These are phyloP conservation scores for Acanthamoeba castellanii DNA, from an alignment of 208 protist species.

Conservation along the genomic window DNA sequence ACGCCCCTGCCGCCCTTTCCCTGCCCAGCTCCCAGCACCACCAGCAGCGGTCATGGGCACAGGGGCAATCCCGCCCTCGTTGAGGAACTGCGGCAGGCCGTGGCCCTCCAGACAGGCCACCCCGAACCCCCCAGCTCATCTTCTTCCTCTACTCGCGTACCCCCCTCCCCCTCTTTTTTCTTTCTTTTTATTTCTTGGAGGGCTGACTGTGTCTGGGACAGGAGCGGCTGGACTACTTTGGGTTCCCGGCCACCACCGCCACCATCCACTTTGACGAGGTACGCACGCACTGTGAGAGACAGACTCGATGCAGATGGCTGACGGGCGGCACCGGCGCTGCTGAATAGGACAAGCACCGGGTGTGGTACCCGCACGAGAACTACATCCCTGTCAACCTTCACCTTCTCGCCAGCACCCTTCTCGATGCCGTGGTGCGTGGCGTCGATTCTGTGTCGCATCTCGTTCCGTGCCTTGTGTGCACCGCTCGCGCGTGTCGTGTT, in stretches of 20 bases:
- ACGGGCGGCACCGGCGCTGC: too few relatives aligned
- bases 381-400: slow-evolving; percentile 40
- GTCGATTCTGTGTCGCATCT: not conserved
- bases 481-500: not conserved
- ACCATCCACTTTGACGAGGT: slow-evolving; percentile 57
- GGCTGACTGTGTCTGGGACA: not conserved
- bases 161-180: not conserved
- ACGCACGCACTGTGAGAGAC: too few relatives aligned
- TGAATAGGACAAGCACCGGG: slow-evolving; percentile 2
- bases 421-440: not conserved
- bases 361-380: slow-evolving; percentile 66
- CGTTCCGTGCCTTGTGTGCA: not conserved
- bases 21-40: too few relatives aligned
- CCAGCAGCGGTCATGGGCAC: too few relatives aligned
- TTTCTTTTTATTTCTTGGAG: not conserved
- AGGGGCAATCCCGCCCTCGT: not conserved
- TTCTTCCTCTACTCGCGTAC: not conserved
- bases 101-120: not conserved
- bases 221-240: slow-evolving; percentile 56
- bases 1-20: too few relatives aligned
- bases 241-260: not conserved
- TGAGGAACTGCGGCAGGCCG: not conserved
- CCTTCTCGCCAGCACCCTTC: slow-evolving; percentile 13
- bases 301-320: too few relatives aligned
- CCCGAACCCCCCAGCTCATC: not conserved